Percentiles rank a stretch among this genome's conserved stretches.
phyloP scores from a whole-genome alignment of 495 filamentous ascomycete species.

The Collariella sp. region DNA sequence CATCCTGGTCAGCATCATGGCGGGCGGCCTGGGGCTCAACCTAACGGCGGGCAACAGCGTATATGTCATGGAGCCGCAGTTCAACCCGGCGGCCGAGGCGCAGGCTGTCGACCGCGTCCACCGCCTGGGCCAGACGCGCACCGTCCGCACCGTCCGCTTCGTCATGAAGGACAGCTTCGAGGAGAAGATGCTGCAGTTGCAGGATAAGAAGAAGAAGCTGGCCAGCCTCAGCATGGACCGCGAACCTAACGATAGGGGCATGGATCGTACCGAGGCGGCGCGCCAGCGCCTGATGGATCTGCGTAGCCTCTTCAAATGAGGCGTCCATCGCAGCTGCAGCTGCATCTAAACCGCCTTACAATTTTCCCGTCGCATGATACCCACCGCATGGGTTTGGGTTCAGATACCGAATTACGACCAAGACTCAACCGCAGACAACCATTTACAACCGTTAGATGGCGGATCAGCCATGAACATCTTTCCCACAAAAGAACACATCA shows the following conservation, averaged over 20 bases:
- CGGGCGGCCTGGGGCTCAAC: constrained; percentile 88
- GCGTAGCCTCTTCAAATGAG: constrained; percentile 68
- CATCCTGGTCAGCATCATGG: constrained; percentile 84
- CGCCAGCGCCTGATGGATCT: constrained; percentile 73
- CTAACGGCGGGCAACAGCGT: constrained; percentile 76
- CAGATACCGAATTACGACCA: neutral
- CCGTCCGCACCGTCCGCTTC: constrained; percentile 71
- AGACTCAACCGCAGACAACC: too few relatives aligned
- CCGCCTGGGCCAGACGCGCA: constrained; percentile 78
- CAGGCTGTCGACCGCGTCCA: constrained; percentile 94
- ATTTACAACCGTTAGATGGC: too few relatives aligned
- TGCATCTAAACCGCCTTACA: neutral
- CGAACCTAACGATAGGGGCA: constrained; percentile 40
- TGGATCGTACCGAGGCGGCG: constrained; percentile 65
- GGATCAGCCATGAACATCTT: too few relatives aligned
- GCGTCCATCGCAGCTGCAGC: neutral
- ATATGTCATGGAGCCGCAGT: constrained; percentile 97
- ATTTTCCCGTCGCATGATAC: neutral
- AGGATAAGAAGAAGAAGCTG: constrained; percentile 81
- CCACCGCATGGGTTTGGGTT: neutral
- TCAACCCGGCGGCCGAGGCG: constrained; percentile 88
- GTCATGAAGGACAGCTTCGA: constrained; percentile 89
- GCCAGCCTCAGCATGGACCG: constrained; percentile 78
- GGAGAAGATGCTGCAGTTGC: constrained; percentile 82
- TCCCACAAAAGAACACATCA: too few relatives aligned